Conservation (phyloP, 257 asterid species). For the Solanum chmielewskii region DNA sequence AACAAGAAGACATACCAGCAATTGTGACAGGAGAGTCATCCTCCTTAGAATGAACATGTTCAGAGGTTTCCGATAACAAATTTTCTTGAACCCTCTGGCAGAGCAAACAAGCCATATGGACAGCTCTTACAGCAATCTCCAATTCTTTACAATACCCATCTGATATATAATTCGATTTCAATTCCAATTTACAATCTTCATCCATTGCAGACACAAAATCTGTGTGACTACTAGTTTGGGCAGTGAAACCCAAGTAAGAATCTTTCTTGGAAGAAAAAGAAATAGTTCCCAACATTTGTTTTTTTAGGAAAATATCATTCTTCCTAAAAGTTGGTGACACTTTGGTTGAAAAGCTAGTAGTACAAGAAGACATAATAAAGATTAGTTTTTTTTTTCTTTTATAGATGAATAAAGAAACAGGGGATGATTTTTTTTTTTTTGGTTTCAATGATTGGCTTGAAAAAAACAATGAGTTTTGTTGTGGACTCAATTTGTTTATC, state of each 20-base stretch:
- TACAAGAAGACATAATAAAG: constrained; percentile 3
- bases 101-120: constrained; percentile 66
- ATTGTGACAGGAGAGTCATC: constrained; percentile 71
- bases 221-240: constrained; percentile 1
- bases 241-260: not conserved
- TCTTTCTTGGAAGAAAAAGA: not conserved
- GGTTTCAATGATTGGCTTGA: not conserved
- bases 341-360: constrained; percentile 6
- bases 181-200: constrained; percentile 11
- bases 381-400: not conserved
- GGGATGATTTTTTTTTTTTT: not conserved
- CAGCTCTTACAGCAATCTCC: constrained; percentile 75
- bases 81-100: constrained; percentile 49
- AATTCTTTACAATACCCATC: constrained; percentile 27
- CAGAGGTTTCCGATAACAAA: constrained; percentile 19
- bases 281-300: not conserved
- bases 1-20: constrained; percentile 45
- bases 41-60: constrained; percentile 49
- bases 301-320: not conserved
- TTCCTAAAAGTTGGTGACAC: constrained; percentile 6
- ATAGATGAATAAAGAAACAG: not conserved
- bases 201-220: constrained; percentile 13
- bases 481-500: not conserved
- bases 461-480: not conserved
- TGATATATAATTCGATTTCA: constrained; percentile 11